Conservation (phyloP, 208 protist species). For the Leishmania guyanensis region DNA sequence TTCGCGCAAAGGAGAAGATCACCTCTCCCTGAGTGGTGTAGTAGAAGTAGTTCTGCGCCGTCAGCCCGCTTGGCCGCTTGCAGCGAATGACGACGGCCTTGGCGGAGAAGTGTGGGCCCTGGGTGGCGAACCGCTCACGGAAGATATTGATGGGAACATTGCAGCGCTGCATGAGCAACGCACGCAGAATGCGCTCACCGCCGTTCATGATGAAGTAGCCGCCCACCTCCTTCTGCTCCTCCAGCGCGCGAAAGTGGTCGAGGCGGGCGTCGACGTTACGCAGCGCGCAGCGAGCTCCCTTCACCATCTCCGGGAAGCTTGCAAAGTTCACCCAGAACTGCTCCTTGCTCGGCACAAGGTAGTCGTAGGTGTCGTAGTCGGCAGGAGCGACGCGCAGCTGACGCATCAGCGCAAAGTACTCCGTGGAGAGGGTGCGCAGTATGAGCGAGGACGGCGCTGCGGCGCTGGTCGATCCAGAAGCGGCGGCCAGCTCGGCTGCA, state of each 20-base stretch:
- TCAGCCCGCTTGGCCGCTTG: constrained; percentile 93
- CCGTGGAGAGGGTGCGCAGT: constrained; percentile 62
- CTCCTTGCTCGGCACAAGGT: constrained; percentile 79
- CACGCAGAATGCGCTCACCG: constrained; percentile 97
- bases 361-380: constrained; percentile 57
- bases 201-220: constrained; percentile 99
- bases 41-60: constrained; percentile 96
- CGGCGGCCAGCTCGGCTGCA: constrained; percentile 22
- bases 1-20: constrained; percentile 86
- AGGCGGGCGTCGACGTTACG: constrained; percentile 59
- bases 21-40: constrained; percentile 93
- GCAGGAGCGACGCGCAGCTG: constrained; percentile 49
- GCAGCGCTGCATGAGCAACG: constrained; percentile 94
- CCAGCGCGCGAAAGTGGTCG: constrained; percentile 81
- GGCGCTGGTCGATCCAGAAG: constrained; percentile 1
- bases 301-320: constrained; percentile 90
- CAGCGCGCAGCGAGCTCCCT: constrained; percentile 75
- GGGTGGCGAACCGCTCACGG: constrained; percentile 87
- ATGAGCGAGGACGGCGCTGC: constrained; percentile 17
- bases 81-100: constrained; percentile 96
- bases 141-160: constrained; percentile 96
- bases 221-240: constrained; percentile 97
- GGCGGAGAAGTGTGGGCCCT: constrained; percentile 94
- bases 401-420: constrained; percentile 74
- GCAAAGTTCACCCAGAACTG: constrained; percentile 77